Base-by-base conservation (phyloP, 1,284 basidiomycete species). In the Ustilago loliicola region DNA sequence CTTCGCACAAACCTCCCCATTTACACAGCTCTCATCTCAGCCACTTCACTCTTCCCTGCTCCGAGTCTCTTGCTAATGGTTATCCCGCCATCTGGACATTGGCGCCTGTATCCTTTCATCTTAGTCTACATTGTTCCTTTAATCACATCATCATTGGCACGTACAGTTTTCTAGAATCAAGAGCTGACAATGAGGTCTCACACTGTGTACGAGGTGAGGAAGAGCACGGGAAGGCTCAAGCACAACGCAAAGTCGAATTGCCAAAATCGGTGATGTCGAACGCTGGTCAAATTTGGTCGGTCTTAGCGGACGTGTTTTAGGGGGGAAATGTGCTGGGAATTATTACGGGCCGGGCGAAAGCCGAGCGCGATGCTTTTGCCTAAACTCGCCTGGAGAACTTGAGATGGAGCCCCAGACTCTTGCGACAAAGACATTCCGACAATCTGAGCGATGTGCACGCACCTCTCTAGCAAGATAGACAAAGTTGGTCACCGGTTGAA, bases 31-130 rank as follows among this genome's bases (percentile, higher is more conserved):
- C 27, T 19, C 45, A 38, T 55, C 32, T 27, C 25, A 47, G 21
- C 38, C 50, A 57, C 53, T 9, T 45, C 42, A n/a, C 42, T 45
- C 8, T 21, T 11, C n/a, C 6, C 19, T 40, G 38, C 17, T 45
- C 34, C 42, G 27, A 32, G 34, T 72, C 40, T 61, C 71, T 68
- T 73, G 71, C 71, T 73, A 68, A 68, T 68, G 61, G 21, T 50
- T 36, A 50, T 54, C 48, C n/a, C 50, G 54, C 32, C 55, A 56
- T 38, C 50, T 48, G 19, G 34, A 21, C 42, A 17, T 25, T 13
- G 47, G 50, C 69, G 47, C 32, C 61, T 61, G 62, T 65, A 65
- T 29, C 48, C 19, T 30, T 45, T 61, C 45, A 27, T 56, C 17
- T 54, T 23, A 36, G 42, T 57, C 50, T 47, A 64, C 61, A 68